Conservation (phyloP, 148 eudicot species). For the Mesembryanthemum crystallinum region DNA sequence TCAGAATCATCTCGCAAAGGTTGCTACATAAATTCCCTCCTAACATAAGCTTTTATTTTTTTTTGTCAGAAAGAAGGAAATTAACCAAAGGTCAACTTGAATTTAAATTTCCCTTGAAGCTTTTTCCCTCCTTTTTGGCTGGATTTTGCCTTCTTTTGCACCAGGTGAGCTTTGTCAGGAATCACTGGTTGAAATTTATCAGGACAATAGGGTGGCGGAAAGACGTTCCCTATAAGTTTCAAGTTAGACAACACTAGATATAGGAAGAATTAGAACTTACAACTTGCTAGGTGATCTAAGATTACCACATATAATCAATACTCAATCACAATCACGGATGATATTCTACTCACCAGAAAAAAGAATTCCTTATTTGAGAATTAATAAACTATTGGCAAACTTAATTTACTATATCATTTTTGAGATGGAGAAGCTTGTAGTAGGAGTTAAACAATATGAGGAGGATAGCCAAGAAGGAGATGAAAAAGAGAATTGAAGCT, state of each 20-base stretch:
- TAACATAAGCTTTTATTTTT: neutral
- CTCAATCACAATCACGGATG: no score
- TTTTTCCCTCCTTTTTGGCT: constrained; percentile 17
- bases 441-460: no score
- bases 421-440: no score
- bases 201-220: neutral
- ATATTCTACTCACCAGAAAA: no score
- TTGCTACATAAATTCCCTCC: constrained; percentile 17
- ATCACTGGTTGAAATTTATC: constrained; percentile 3
- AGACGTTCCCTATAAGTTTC: neutral
- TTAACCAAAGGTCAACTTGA: constrained; percentile 13
- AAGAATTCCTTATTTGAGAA: no score
- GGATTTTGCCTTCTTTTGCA: constrained; percentile 12
- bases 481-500: neutral
- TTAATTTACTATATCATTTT: no score
- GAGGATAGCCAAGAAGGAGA: neutral
- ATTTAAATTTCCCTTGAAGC: constrained; percentile 2
- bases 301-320: no score
- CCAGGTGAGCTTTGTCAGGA: constrained; percentile 12
- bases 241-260: constrained; percentile 1
- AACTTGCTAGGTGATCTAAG: neutral
- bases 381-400: no score
- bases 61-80: neutral
- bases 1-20: constrained; percentile 16
- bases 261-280: neutral